Conservation (phyloP, 2,329 filamentous ascomycete genomes). For the Cladophialophora exuberans region DNA sequence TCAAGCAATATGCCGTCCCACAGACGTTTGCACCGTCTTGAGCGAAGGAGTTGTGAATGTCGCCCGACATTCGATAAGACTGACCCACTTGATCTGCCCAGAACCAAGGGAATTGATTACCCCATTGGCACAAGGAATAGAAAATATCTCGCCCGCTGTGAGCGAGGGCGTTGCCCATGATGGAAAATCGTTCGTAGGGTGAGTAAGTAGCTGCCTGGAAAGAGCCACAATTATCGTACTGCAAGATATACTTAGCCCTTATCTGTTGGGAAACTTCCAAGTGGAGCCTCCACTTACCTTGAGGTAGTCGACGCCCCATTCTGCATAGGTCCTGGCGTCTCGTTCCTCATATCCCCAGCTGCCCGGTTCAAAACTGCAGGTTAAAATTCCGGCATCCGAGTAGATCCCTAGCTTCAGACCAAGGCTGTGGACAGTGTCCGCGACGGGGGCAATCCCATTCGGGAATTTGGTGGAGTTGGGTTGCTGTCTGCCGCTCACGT, state of each 20-base stretch:
- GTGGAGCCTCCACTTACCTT: too few relatives aligned
- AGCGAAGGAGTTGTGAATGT: slow-evolving; percentile 53
- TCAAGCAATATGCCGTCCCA: slow-evolving; percentile 52
- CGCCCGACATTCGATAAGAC: slow-evolving; percentile 51
- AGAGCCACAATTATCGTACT: slow-evolving; percentile 62
- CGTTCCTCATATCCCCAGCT: slow-evolving; percentile 55
- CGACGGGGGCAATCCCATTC: slow-evolving; percentile 52
- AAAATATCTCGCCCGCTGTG: slow-evolving; percentile 50
- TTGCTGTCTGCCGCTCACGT: slow-evolving; percentile 47
- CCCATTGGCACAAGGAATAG: slow-evolving; percentile 56
- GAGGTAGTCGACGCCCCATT: slow-evolving; percentile 52
- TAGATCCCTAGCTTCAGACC: slow-evolving; percentile 61
- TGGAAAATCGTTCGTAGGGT: slow-evolving; percentile 47
- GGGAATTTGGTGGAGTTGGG: slow-evolving; percentile 50
- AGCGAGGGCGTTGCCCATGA: slow-evolving; percentile 52
- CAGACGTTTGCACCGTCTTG: slow-evolving; percentile 46
- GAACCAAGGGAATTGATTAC: slow-evolving; percentile 52
- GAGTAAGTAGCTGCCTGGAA: slow-evolving; percentile 55
- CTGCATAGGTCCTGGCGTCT: slow-evolving; percentile 57
- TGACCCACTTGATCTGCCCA: slow-evolving; percentile 54
- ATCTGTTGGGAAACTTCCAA: too few relatives aligned
- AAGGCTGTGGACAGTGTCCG: slow-evolving; percentile 52
- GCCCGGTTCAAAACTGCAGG: slow-evolving; percentile 43
- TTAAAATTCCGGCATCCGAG: slow-evolving; percentile 41
- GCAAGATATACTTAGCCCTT: too few relatives aligned